A percentile compares a stretch with the other conserved stretches of the same genome.
phyloP scores from a whole-genome alignment of 129 eudicot species.

The Centrapalus pauciflorus region DNA sequence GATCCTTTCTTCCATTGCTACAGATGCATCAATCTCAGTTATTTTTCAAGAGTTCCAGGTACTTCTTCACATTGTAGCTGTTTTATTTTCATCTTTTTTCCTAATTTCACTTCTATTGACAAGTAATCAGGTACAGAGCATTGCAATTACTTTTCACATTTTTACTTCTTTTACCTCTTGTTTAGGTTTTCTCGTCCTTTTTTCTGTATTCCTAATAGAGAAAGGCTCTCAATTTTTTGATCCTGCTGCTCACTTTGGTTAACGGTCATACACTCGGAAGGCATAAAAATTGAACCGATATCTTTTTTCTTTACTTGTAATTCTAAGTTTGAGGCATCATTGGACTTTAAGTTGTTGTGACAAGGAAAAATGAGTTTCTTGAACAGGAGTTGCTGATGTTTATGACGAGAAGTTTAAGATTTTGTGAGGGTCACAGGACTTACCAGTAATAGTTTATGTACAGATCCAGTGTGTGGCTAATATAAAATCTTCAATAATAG shows the following conservation, averaged over 20 bases:
- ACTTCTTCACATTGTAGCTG: not conserved
- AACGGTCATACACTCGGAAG: not conserved
- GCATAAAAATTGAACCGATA: not conserved
- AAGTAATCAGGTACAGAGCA: not conserved
- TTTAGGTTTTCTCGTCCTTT: not conserved
- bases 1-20: conserved; percentile 82
- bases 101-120: not conserved
- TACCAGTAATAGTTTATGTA: too few species aligned
- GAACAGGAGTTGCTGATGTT: not conserved
- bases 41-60: conserved; percentile 97
- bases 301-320: not conserved
- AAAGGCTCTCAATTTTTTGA: not conserved
- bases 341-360: not conserved
- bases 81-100: not conserved
- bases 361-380: not conserved
- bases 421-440: not conserved
- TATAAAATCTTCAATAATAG: too few species aligned
- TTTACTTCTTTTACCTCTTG: not conserved
- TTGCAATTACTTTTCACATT: not conserved
- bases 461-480: too few species aligned
- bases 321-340: not conserved
- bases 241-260: not conserved
- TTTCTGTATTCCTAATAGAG: not conserved
- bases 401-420: not conserved
- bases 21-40: conserved; percentile 62